Base-by-base conservation (phyloP, 306 rosid genomes). In the Pueraria montana region DNA sequence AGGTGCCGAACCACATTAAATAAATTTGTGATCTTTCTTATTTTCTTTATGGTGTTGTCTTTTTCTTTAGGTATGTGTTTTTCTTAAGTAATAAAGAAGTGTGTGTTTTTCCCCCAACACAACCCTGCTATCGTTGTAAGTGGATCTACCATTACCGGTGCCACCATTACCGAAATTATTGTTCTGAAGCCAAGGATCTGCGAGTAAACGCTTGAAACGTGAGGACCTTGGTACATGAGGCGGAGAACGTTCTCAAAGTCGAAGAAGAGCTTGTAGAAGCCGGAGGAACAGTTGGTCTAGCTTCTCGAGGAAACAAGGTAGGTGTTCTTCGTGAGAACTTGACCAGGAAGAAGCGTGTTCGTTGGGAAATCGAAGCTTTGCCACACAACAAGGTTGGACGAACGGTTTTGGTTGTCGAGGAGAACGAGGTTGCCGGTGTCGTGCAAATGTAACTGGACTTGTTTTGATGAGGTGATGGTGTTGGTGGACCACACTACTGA, bases 321-420 rank as follows among this genome's bases (percentile, higher is more conserved):
- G 36, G 20, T 58, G 40, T 20, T n/a, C 3, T 27, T 10, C 0
- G 2, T 45, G 4, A 71, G 77, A 12, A 4, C 5, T 34, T 80
- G 84, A 3, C 21, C 36, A 0, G 84, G 72, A 45, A 80, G 84
- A 0, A 80, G 78, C 0, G 84, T 80, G 21, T 80, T 40, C 0
- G 84, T 80, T 8, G 84, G 84, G 13, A 43, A 80, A 58, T 71
- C 63, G 59, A 80, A 80, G 49, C 84, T 80, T 14, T 58, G 78
- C 84, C 84, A 80, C 2, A 80, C 0, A 0, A 23, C 6, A 38
- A 8, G 0, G 0, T 62, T 13, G 36, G 30, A 38, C 7, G 70
- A 63, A 63, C 2, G 1, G 23, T 12, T 63, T 6, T 8, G 42
- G 70, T 5, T 27, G 18, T 32, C 17, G 9, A 36, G 40, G 1